phyloP scores from a whole-genome alignment of 1,284 basidiomycete species.

The Ceratobasidium sp. region DNA sequence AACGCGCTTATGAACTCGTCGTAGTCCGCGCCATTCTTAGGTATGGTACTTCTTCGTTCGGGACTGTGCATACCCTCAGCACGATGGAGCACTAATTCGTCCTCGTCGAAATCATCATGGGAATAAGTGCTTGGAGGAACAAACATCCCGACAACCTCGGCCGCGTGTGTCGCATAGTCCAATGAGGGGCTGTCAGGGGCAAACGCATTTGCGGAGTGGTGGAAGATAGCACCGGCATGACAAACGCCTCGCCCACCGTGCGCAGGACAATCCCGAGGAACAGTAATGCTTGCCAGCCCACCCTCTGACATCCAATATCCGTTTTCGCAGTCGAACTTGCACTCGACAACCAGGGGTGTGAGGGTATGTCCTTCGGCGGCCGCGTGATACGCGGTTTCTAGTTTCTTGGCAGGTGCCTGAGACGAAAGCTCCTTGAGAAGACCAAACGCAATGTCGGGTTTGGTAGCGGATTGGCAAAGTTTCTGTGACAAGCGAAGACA shows the following conservation, averaged over 20 bases:
- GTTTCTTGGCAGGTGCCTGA: neutral
- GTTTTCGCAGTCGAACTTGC: slow-evolving; percentile 24
- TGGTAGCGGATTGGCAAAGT: neutral
- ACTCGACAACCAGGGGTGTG: neutral
- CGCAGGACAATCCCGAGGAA: slow-evolving; percentile 25
- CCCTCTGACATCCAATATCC: slow-evolving; percentile 18
- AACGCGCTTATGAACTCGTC: slow-evolving; percentile 42
- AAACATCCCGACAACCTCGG: slow-evolving; percentile 15
- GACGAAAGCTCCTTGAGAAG: neutral
- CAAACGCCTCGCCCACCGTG: slow-evolving; percentile 33
- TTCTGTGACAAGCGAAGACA: slow-evolving; percentile 11
- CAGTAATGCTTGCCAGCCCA: neutral
- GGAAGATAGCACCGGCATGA: slow-evolving; percentile 22
- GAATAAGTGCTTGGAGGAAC: neutral
- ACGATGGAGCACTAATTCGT: slow-evolving; percentile 37
- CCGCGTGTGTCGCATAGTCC: slow-evolving; percentile 17
- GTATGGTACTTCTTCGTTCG: neutral
- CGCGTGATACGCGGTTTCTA: slow-evolving; percentile 39
- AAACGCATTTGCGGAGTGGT: neutral
- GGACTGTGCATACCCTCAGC: neutral
- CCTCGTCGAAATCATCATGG: slow-evolving; percentile 26
- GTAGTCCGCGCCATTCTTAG: slow-evolving; percentile 16
- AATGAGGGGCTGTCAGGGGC: neutral
- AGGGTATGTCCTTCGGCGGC: slow-evolving; percentile 8
- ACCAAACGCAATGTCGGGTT: slow-evolving; percentile 23